Evolutionary conservation across 371 early-diverging fungal species (phyloP), one percentile per base, ranked within the genome.

Genomic region (Rhizopus microsporus): DNA sequence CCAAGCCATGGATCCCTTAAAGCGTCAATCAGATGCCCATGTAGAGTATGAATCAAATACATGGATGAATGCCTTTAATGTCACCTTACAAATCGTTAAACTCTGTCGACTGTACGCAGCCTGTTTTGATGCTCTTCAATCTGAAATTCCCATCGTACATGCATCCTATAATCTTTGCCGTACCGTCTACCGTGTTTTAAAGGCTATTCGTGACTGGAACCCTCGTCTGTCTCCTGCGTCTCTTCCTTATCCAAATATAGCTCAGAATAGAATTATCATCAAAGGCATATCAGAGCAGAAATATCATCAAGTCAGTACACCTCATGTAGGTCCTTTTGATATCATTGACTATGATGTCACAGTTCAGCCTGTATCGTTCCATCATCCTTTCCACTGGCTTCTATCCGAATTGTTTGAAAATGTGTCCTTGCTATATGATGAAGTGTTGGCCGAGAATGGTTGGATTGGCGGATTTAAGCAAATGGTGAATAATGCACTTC

Each of bases 341-440:
- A 71, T 88, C 52, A 71, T 88, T 5, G 68, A 79, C 34, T 93
- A 87, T 62, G 80, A 86, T 39, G 85, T 94, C 8, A 62, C 89
- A 3, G 64, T 62, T 10, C 71, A 86, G 32, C 86, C 88, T 5
- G 86, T 95, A 7, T 90, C 93, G 10, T 90, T 95, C 71, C 93
- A 94, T 60, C 89, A 93, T 67, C 94, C 96, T 5, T 77, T 94
- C 59, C 94, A 95, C 58, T 96, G 98, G 95, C 79, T 96, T 42
- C 72, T 95, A 57, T 88, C 93, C 0, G 85, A 88, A 56, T 65
- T 94, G 38, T 73, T 93, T 59, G 85, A 88, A 51, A 82, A 88
- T 56, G 80, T 93, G 8, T 71, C 84, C 30, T 73, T 84, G 16
- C 63, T 91, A 33, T 75, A 81, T 17, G 83, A 88, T 15, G 62